Conservation (phyloP, 805 yeast species). For the Sugiyamaella chiloensis region DNA sequence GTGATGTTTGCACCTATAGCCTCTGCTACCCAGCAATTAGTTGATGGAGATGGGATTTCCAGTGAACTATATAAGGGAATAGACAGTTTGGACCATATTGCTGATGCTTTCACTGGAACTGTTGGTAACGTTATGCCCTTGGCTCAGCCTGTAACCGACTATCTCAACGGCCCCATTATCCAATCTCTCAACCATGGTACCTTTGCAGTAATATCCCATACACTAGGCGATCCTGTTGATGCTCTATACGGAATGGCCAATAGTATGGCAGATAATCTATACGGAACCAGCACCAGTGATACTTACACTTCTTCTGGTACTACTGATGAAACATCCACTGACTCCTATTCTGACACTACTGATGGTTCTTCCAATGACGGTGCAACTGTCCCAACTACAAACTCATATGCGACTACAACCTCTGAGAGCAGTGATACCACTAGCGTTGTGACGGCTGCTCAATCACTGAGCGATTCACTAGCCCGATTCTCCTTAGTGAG, state of each 20-base stretch:
- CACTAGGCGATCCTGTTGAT: slow-evolving; percentile 14
- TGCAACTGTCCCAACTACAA: background rate
- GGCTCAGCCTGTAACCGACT: slow-evolving; percentile 7
- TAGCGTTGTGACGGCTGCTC: background rate
- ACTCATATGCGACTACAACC: background rate
- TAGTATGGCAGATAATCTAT: slow-evolving; percentile 6
- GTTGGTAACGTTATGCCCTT: slow-evolving; percentile 7
- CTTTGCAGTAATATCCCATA: slow-evolving; percentile 14
- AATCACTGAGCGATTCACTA: slow-evolving; percentile 4
- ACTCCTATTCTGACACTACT: background rate
- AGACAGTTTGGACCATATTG: slow-evolving; percentile 16
- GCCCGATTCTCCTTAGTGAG: background rate
- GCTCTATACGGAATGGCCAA: background rate
- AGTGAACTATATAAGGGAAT: slow-evolving; percentile 12
- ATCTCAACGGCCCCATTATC: slow-evolving; percentile 14
- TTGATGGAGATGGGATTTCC: slow-evolving; percentile 12
- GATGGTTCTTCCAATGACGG: background rate
- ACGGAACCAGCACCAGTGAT: background rate
- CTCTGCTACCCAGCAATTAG: slow-evolving; percentile 1
- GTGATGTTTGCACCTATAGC: slow-evolving; percentile 14
- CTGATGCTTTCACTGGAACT: slow-evolving; percentile 12
- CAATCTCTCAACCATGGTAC: slow-evolving; percentile 18
- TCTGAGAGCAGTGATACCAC: background rate
- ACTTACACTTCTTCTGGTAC: background rate
- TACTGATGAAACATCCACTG: background rate